Evolutionary conservation across 331 rosid species (phyloP).

Genomic region (Cucumis variabilis): DNA sequence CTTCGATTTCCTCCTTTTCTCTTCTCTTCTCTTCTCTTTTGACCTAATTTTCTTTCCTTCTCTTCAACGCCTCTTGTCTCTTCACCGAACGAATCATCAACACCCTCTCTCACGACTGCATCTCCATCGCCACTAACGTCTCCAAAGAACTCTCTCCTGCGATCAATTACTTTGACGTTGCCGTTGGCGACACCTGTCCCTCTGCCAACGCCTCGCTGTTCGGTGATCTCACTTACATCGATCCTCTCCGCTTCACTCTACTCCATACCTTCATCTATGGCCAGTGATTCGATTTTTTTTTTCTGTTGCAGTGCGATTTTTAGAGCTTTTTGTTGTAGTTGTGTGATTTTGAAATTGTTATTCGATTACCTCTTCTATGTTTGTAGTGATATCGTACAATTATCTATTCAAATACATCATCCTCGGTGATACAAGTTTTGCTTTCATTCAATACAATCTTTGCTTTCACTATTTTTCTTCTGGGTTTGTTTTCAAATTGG

Average conservation of each 20-base stretch:
- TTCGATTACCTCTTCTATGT: too few relatives aligned
- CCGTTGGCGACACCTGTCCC: slow-evolving; percentile 78
- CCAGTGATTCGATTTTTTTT: neutral
- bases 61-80: slow-evolving; percentile 70
- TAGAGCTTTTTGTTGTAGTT: neutral
- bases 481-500: too few relatives aligned
- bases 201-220: slow-evolving; percentile 68
- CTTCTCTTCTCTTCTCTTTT: too few relatives aligned
- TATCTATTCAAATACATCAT: too few relatives aligned
- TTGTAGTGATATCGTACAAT: too few relatives aligned
- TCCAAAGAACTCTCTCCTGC: slow-evolving; percentile 68
- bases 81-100: slow-evolving; percentile 62
- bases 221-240: slow-evolving; percentile 43
- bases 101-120: slow-evolving; percentile 57
- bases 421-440: too few relatives aligned
- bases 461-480: too few relatives aligned
- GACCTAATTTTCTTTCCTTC: too few relatives aligned
- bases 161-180: slow-evolving; percentile 75
- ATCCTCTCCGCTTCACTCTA: slow-evolving; percentile 47
- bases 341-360: neutral
- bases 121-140: slow-evolving; percentile 60
- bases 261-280: neutral
- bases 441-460: too few relatives aligned
- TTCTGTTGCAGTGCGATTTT: neutral
- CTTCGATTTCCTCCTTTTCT: too few relatives aligned